phyloP scores from a whole-genome alignment of 208 protist species.

The Crithidia thermophila region DNA sequence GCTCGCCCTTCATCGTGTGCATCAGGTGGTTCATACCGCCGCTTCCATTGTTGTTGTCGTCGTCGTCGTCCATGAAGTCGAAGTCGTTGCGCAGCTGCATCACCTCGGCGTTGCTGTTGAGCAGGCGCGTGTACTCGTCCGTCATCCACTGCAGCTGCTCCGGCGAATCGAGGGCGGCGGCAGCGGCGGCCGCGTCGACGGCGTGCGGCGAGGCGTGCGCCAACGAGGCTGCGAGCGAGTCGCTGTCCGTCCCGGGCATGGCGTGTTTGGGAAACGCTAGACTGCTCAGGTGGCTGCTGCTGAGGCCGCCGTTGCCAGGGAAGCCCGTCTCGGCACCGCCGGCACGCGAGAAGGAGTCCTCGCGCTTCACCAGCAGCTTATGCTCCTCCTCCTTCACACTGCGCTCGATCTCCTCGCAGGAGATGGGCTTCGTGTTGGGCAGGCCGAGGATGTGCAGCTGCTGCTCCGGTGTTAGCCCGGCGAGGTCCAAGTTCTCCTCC shows the following conservation, averaged over 20 bases:
- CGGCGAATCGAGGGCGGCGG: constrained; percentile 24
- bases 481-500: constrained; percentile 69
- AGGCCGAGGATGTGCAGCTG: constrained; percentile 88
- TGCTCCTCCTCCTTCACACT: constrained; percentile 79
- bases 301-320: background rate
- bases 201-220: background rate
- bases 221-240: constrained; percentile 10
- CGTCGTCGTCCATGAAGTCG: constrained; percentile 48
- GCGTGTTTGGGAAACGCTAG: background rate
- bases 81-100: constrained; percentile 70
- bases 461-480: constrained; percentile 52
- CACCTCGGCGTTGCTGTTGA: constrained; percentile 70
- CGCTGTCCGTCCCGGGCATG: background rate
- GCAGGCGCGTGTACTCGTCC: constrained; percentile 53
- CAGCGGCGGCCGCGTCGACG: background rate
- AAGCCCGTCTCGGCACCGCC: constrained; percentile 11
- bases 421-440: constrained; percentile 75
- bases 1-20: background rate
- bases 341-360: constrained; percentile 24
- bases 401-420: constrained; percentile 52
- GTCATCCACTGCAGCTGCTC: constrained; percentile 49
- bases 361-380: constrained; percentile 67
- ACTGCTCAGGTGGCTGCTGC: too few species aligned
- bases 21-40: too few species aligned
- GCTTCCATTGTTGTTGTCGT: too few species aligned